These are phyloP conservation scores for Clitopilus hobsonii DNA, from an alignment of 768 basidiomycete genomes.

Conservation along the genomic window DNA sequence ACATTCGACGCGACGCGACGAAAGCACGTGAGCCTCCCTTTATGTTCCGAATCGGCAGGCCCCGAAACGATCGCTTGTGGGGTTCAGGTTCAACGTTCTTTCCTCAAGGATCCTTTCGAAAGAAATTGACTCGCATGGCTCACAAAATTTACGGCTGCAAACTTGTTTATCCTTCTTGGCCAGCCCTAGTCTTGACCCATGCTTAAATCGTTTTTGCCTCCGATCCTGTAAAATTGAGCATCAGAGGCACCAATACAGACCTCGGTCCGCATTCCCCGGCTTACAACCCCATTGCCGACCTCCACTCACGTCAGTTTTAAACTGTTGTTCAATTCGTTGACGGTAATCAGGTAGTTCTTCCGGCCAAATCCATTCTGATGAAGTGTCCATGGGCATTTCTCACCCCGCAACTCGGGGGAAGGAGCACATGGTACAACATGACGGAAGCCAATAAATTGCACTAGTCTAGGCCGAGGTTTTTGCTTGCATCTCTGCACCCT, in stretches of 20 bases:
- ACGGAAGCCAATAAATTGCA: not conserved
- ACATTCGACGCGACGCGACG: not conserved
- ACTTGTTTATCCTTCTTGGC: not conserved
- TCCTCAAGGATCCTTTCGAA: not conserved
- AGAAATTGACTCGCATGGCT: not conserved
- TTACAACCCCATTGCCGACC: not conserved
- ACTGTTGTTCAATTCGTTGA: not conserved
- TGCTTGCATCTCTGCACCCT: not conserved
- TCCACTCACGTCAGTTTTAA: not conserved
- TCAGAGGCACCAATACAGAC: not conserved
- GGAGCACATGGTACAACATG: not conserved
- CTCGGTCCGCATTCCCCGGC: not conserved
- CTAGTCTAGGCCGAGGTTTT: not conserved
- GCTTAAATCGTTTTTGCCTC: not conserved
- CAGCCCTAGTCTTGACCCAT: too few relatives aligned
- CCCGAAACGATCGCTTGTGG: too few relatives aligned
- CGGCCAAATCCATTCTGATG: not conserved
- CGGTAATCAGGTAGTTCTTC: not conserved
- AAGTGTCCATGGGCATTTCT: not conserved
- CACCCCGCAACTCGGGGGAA: slow-evolving; percentile 1
- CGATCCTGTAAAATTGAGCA: not conserved
- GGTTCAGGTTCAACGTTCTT: not conserved
- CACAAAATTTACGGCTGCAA: not conserved
- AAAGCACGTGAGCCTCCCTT: not conserved
- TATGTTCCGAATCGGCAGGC: too few relatives aligned